These are phyloP conservation scores for Hericium alpestre DNA, from an alignment of 768 basidiomycete genomes.

Conservation along the genomic window DNA sequence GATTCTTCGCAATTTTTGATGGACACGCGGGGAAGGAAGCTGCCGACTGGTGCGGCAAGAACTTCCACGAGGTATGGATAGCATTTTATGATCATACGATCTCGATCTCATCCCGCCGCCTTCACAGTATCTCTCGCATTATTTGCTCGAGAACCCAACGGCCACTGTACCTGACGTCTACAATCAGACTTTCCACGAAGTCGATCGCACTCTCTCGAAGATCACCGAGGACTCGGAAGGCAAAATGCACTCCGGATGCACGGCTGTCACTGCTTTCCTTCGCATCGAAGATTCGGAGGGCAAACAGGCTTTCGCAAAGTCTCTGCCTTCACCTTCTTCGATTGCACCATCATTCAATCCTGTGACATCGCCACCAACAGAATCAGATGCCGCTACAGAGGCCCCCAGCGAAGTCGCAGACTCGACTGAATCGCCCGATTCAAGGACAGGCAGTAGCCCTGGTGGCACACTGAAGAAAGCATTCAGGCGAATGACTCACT, in stretches of 20 bases:
- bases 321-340: neutral
- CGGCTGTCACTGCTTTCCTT: slow-evolving; percentile 91
- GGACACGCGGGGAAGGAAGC: slow-evolving; percentile 98
- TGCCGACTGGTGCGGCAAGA: slow-evolving; percentile 95
- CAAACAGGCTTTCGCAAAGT: slow-evolving; percentile 50
- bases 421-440: slow-evolving; percentile 2
- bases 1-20: slow-evolving; percentile 97
- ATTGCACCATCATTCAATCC: neutral
- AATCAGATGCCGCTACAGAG: neutral
- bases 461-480: slow-evolving; percentile 1
- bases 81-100: neutral
- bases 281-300: slow-evolving; percentile 80
- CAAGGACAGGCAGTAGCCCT: neutral
- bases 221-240: slow-evolving; percentile 82
- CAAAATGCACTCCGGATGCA: slow-evolving; percentile 94
- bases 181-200: slow-evolving; percentile 89
- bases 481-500: slow-evolving; percentile 11
- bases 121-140: slow-evolving; percentile 51
- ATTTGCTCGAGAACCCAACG: slow-evolving; percentile 49
- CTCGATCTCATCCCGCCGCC: slow-evolving; percentile 1
- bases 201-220: slow-evolving; percentile 72
- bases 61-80: slow-evolving; percentile 78
- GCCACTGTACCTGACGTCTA: slow-evolving; percentile 74
- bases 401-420: neutral
- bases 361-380: neutral